Percentiles rank a stretch among this genome's conserved stretches.
Conservation (phyloP, 2,329 filamentous ascomycete genomes). For the Pseudocercospora cruenta region DNA sequence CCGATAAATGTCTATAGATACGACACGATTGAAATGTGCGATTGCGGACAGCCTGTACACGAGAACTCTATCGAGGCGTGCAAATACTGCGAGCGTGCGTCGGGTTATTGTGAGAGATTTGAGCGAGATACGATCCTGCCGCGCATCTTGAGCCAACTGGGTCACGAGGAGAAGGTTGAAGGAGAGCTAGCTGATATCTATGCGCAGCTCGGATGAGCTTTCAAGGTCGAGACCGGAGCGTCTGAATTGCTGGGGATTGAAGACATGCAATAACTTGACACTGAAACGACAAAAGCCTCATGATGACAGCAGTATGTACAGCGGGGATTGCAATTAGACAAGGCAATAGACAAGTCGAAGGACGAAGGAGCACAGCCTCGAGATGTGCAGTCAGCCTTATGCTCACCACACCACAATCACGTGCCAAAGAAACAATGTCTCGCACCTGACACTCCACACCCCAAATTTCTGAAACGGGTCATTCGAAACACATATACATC, state of each 20-base stretch:
- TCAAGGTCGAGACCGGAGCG: background rate
- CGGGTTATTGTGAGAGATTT: background rate
- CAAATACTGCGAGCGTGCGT: background rate
- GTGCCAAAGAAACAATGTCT: background rate
- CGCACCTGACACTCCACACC: background rate
- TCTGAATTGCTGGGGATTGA: background rate
- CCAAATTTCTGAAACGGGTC: background rate
- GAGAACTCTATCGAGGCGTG: background rate
- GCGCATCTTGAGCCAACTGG: background rate
- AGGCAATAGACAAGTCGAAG: no score
- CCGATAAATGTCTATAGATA: background rate
- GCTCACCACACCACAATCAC: background rate
- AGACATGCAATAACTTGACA: background rate
- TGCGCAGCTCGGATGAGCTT: background rate
- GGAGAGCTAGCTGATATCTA: background rate
- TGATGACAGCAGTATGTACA: background rate
- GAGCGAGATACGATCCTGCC: background rate
- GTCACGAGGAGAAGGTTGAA: background rate
- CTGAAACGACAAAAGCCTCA: no score
- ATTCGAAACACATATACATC: constrained; percentile 1
- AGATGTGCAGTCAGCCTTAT: background rate
- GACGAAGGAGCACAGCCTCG: background rate
- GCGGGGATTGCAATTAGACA: no score
- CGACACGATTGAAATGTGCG: background rate
- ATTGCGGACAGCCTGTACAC: background rate